Conservation (phyloP, 2,329 filamentous ascomycete genomes). For the Shiraia sp. region DNA sequence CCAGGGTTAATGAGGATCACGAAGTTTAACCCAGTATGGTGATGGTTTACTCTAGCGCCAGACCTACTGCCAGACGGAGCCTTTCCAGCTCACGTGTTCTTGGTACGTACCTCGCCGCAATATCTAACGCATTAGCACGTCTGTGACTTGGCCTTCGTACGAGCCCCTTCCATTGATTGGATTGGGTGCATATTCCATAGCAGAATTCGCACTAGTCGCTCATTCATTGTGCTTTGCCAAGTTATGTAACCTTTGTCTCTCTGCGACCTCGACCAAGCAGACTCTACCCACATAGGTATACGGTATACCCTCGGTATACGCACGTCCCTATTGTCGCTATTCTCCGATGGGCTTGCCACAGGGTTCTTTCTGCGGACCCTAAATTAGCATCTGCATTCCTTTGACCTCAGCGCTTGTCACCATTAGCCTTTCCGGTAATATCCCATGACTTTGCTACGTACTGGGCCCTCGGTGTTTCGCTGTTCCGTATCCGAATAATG, state of each 20-base stretch:
- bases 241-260: too few species aligned
- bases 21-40: conserved; percentile 9
- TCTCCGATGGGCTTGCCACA: conserved; percentile 1
- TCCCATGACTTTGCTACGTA: conserved; percentile 3
- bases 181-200: too few species aligned
- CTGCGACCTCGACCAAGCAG: too few species aligned
- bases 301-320: too few species aligned
- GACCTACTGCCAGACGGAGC: too few species aligned
- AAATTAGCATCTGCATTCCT: not conserved
- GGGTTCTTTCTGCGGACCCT: not conserved
- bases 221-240: too few species aligned
- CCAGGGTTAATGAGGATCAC: conserved; percentile 2
- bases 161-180: too few species aligned
- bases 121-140: too few species aligned
- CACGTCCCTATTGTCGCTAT: not conserved
- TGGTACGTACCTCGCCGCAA: conserved; percentile 19
- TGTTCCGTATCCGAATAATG: conserved; percentile 14
- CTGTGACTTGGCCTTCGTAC: too few species aligned
- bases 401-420: not conserved
- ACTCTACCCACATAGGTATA: too few species aligned
- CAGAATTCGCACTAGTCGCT: too few species aligned
- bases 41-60: conserved; percentile 10
- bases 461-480: conserved; percentile 15
- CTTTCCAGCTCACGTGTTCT: conserved; percentile 14
- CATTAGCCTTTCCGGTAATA: conserved; percentile 4